phyloP scores from a whole-genome alignment of 169 alveolate genomes.

The Babesia ovata region DNA sequence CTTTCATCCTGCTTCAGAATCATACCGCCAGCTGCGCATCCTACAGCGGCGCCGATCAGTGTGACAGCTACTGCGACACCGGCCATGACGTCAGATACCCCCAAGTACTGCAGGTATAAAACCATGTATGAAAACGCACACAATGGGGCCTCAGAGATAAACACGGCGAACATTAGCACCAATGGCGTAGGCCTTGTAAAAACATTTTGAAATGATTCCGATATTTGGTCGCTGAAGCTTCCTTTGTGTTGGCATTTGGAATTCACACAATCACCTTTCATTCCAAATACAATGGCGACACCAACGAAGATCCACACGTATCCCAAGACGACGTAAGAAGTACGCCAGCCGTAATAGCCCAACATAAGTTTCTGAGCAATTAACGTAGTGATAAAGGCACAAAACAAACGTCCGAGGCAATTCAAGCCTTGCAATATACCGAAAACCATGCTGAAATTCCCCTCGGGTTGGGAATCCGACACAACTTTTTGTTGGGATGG shows the following conservation, averaged over 20 bases:
- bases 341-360: conserved; percentile 54
- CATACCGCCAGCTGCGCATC: conserved; percentile 89
- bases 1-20: conserved; percentile 81
- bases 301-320: conserved; percentile 30
- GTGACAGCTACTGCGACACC: conserved; percentile 84
- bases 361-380: background rate
- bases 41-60: conserved; percentile 85
- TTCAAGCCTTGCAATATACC: conserved; percentile 34
- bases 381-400: conserved; percentile 16
- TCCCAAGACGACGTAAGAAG: too few species aligned
- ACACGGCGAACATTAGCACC: background rate
- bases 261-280: too few species aligned
- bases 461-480: background rate
- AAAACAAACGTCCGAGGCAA: too few species aligned
- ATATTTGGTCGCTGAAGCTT: too few species aligned
- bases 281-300: background rate
- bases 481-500: conserved; percentile 39
- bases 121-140: too few species aligned
- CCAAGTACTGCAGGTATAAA: too few species aligned
- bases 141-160: too few species aligned
- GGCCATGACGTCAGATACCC: conserved; percentile 83
- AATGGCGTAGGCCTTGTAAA: background rate
- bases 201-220: background rate
- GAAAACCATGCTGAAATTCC: background rate
- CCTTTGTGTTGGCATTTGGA: too few species aligned